Conservation (phyloP, 73 alveolate genomes). For the Blepharisma japonicum region DNA sequence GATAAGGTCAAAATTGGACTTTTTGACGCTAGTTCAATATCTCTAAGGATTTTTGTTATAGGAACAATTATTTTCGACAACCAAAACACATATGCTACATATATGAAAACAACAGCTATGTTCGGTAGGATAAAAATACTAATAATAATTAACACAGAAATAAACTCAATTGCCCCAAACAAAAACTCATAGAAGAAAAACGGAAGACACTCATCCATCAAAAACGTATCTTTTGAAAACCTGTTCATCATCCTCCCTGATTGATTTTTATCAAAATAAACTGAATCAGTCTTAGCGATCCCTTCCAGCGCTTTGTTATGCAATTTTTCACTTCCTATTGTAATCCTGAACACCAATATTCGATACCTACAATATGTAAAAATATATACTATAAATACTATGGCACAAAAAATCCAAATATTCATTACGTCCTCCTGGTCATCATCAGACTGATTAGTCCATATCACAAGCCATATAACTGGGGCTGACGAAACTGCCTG, state of each 20-base stretch:
- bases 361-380: too few relatives aligned
- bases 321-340: neutral
- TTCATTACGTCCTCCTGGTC: too few relatives aligned
- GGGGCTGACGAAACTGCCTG: too few relatives aligned
- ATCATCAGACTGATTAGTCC: too few relatives aligned
- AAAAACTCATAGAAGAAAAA: neutral
- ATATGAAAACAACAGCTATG: neutral
- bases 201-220: neutral
- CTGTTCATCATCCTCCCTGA: slow-evolving; percentile 83
- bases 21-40: neutral
- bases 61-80: neutral
- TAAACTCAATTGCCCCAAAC: neutral
- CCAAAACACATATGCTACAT: too few relatives aligned
- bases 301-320: slow-evolving; percentile 2
- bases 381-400: too few relatives aligned
- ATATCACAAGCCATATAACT: too few relatives aligned
- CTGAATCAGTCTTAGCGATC: neutral
- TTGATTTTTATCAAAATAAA: slow-evolving; percentile 88
- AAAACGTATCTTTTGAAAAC: slow-evolving; percentile 53
- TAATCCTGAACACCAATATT: too few relatives aligned
- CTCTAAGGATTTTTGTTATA: too few relatives aligned
- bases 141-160: neutral
- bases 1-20: neutral
- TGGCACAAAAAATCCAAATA: too few relatives aligned
- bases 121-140: neutral